Conservation (phyloP, 306 rosid genomes). For the Vachellia pachyceras region DNA sequence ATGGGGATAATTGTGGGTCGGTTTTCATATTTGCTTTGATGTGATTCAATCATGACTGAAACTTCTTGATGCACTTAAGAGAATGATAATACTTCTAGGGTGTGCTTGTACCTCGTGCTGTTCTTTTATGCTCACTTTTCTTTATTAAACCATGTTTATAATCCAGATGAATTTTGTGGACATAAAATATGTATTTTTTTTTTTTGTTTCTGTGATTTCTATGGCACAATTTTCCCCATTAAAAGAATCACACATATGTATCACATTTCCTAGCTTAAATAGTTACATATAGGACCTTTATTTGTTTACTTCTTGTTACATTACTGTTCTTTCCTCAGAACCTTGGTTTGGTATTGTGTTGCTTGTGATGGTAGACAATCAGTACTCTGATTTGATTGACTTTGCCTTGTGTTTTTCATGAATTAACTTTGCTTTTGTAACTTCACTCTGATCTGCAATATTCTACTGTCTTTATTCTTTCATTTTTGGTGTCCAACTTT, state of each 20-base stretch:
- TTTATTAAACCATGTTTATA: neutral
- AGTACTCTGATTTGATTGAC: slow-evolving; percentile 4
- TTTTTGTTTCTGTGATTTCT: neutral
- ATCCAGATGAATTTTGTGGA: neutral
- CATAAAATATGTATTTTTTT: neutral
- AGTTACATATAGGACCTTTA: neutral
- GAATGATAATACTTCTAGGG: neutral
- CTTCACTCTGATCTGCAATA: neutral
- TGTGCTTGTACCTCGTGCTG: neutral
- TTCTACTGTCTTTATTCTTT: neutral
- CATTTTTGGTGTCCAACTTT: slow-evolving; percentile 20
- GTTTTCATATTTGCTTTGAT: neutral
- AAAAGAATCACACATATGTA: neutral
- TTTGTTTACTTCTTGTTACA: neutral
- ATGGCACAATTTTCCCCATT: neutral
- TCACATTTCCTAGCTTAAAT: neutral
- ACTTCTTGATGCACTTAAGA: neutral
- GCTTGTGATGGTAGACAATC: slow-evolving; percentile 23
- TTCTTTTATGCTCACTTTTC: neutral
- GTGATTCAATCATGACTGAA: slow-evolving; percentile 1
- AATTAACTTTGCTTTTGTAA: slow-evolving; percentile 2
- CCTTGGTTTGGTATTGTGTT: slow-evolving; percentile 18
- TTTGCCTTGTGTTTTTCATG: neutral
- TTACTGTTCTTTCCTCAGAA: neutral
- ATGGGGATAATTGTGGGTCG: neutral